These are phyloP conservation scores for Botryobasidium botryosum DNA, from an alignment of 768 basidiomycete genomes.

Conservation along the genomic window DNA sequence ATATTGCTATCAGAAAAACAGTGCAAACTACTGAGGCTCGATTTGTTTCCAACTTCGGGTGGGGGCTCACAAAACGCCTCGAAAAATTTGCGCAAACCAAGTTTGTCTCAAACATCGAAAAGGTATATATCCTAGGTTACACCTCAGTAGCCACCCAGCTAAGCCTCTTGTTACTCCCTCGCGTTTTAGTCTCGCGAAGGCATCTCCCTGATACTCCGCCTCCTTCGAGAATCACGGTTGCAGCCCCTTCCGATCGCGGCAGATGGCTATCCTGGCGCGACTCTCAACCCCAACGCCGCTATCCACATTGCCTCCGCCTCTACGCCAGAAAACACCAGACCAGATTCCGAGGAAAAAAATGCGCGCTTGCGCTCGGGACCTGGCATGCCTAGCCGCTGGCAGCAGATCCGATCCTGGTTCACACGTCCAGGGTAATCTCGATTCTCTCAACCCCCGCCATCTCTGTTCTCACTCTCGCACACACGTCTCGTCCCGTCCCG, in stretches of 20 bases:
- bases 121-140: conserved; percentile 29
- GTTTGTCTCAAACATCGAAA: conserved; percentile 78
- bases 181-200: conserved; percentile 62
- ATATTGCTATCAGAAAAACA: conserved; percentile 38
- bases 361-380: too few relatives aligned
- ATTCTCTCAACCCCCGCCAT: too few relatives aligned
- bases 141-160: conserved; percentile 4
- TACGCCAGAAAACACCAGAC: too few relatives aligned
- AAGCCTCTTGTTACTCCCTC: conserved; percentile 3
- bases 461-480: too few relatives aligned
- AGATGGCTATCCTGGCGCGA: neutral
- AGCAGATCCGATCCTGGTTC: too few relatives aligned
- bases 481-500: too few relatives aligned
- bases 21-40: conserved; percentile 74
- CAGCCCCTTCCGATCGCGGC: conserved; percentile 15
- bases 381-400: too few relatives aligned
- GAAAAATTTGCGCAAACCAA: conserved; percentile 70
- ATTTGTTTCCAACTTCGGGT: conserved; percentile 78
- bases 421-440: too few relatives aligned
- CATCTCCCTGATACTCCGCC: conserved; percentile 60
- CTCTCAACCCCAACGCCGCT: too few relatives aligned
- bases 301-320: too few relatives aligned
- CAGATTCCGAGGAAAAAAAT: too few relatives aligned
- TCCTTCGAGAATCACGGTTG: conserved; percentile 62
- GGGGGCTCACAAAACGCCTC: conserved; percentile 74